Percentiles rank a stretch among this genome's conserved stretches.
These are phyloP conservation scores for Phaffomyces thermotolerans DNA, from an alignment of 805 yeast species.

Conservation along the genomic window DNA sequence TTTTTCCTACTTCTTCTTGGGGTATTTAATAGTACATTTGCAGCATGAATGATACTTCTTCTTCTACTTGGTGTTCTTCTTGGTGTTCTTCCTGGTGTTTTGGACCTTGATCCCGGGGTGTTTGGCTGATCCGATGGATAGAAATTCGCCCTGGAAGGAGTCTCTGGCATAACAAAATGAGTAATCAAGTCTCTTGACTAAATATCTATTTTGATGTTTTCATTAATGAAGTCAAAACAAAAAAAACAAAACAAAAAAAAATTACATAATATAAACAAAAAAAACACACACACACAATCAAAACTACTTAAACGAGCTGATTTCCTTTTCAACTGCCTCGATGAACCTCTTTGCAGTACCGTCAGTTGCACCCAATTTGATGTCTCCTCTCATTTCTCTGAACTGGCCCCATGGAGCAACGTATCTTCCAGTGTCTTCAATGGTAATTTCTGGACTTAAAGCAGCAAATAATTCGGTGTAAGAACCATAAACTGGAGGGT, in stretches of 20 bases:
- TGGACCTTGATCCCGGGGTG: conserved; percentile 2
- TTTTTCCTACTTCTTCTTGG: conserved; percentile 17
- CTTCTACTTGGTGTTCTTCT: conserved; percentile 13
- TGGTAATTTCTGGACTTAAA: conserved; percentile 30
- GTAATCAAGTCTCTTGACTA: neutral
- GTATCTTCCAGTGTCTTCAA: conserved; percentile 28
- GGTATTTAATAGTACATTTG: conserved; percentile 12
- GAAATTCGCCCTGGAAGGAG: conserved; percentile 2
- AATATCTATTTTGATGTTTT: neutral
- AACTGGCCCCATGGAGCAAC: conserved; percentile 37
- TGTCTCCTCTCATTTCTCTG: conserved; percentile 31
- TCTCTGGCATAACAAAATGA: conserved; percentile 1
- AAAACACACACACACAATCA: too few species aligned
- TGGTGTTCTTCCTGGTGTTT: conserved; percentile 12
- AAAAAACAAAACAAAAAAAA: neutral
- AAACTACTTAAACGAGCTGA: neutral
- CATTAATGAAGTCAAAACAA: neutral
- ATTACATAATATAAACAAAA: neutral
- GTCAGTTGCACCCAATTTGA: conserved; percentile 25
- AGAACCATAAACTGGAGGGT: conserved; percentile 31
- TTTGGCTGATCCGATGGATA: neutral
- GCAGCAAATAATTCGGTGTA: conserved; percentile 38
- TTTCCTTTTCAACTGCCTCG: conserved; percentile 27
- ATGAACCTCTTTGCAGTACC: conserved; percentile 29
- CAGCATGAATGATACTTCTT: conserved; percentile 18